phyloP scores from a whole-genome alignment of 768 basidiomycete species.

The Chiua virens region DNA sequence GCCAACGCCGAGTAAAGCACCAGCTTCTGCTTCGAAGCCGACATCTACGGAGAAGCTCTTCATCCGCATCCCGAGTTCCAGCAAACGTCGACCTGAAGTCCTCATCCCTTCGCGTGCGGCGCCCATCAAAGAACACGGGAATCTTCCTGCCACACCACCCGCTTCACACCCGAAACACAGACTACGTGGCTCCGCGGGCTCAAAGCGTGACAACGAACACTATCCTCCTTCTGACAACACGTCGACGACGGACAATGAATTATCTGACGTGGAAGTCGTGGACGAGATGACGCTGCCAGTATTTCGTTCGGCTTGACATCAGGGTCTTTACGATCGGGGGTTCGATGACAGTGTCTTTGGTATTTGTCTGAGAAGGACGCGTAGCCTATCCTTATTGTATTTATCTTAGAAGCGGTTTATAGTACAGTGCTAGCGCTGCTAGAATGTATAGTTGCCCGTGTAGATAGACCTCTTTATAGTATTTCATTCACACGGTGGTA shows the following conservation, averaged over 20 bases:
- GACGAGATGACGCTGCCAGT: conserved; percentile 26
- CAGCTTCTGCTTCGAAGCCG: conserved; percentile 19
- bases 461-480: background rate
- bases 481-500: conserved; percentile 23
- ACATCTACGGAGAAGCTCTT: conserved; percentile 22
- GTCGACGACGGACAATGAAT: conserved; percentile 19
- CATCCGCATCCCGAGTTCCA: conserved; percentile 22
- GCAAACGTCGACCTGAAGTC: conserved; percentile 18
- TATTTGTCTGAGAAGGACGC: conserved; percentile 10
- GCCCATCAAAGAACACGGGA: conserved; percentile 13
- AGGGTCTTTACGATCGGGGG: conserved; percentile 3
- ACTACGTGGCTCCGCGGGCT: conserved; percentile 15
- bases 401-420: conserved; percentile 17
- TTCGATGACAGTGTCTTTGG: conserved; percentile 10
- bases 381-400: conserved; percentile 35
- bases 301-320: conserved; percentile 15
- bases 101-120: conserved; percentile 12
- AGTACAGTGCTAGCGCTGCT: conserved; percentile 2
- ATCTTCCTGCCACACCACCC: conserved; percentile 19
- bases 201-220: conserved; percentile 11
- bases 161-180: conserved; percentile 24
- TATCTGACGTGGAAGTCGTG: conserved; percentile 26
- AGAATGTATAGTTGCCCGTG: background rate
- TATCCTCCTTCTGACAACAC: conserved; percentile 28
- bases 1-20: conserved; percentile 17